phyloP scores from a whole-genome alignment of 192 early-diverging fungal species.

The Phycomyces nitens region DNA sequence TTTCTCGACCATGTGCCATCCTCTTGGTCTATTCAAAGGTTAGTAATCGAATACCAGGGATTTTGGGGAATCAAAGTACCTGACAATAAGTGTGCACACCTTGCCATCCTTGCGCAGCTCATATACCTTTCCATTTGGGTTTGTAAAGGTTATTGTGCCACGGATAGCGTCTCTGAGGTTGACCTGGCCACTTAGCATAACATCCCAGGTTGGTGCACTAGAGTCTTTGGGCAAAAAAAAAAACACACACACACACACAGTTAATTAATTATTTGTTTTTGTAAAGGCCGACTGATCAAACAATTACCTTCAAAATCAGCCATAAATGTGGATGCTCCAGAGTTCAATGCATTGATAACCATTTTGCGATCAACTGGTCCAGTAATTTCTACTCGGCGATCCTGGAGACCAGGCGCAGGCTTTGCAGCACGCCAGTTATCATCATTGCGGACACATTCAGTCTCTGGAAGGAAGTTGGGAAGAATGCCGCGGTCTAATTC shows the following conservation, averaged over 20 bases:
- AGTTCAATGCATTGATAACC: slow-evolving; percentile 98
- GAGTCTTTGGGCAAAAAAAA: slow-evolving; percentile 62
- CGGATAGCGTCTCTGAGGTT: slow-evolving; percentile 91
- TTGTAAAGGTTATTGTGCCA: slow-evolving; percentile 81
- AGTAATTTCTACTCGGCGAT: slow-evolving; percentile 94
- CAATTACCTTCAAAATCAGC: slow-evolving; percentile 90
- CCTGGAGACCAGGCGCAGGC: slow-evolving; percentile 84
- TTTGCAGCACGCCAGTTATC: slow-evolving; percentile 81
- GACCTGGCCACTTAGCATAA: slow-evolving; percentile 81
- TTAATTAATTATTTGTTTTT: too few relatives aligned
- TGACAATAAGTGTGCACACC: slow-evolving; percentile 84
- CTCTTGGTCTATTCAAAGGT: slow-evolving; percentile 68
- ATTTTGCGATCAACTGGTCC: slow-evolving; percentile 97
- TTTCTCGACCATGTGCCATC: slow-evolving; percentile 97
- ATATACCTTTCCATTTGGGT: slow-evolving; percentile 91
- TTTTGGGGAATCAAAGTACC: slow-evolving; percentile 41
- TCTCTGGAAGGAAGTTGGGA: slow-evolving; percentile 89
- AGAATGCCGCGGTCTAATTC: slow-evolving; percentile 74
- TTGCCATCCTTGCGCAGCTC: slow-evolving; percentile 83
- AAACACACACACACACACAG: too few relatives aligned
- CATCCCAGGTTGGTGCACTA: slow-evolving; percentile 93
- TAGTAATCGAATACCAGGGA: neutral
- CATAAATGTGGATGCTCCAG: slow-evolving; percentile 91
- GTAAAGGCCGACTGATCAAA: too few relatives aligned
- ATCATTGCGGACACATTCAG: slow-evolving; percentile 83